Percentiles rank a stretch among this genome's conserved stretches.
phyloP scores from a whole-genome alignment of 257 asterid genomes.

The Solanum commersonii region DNA sequence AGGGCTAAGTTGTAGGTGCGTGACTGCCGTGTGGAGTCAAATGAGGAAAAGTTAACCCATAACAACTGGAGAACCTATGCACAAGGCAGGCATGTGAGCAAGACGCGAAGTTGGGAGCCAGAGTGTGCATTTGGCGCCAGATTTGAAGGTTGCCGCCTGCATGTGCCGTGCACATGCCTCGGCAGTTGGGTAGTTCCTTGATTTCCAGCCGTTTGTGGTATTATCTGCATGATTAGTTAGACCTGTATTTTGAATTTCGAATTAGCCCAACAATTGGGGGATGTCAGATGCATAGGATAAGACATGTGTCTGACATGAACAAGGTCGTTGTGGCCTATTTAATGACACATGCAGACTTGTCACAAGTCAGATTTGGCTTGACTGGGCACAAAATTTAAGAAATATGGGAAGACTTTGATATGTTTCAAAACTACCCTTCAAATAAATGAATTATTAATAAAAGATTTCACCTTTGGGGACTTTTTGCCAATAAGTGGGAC shows the following conservation, averaged over 20 bases:
- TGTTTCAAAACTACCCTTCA: background rate
- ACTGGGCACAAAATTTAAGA: background rate
- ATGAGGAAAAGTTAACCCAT: background rate
- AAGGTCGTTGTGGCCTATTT: background rate
- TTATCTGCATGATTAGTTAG: background rate
- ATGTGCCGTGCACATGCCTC: background rate
- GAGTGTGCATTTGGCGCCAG: background rate
- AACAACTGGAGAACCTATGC: background rate
- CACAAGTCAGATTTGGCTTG: background rate
- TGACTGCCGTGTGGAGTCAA: background rate
- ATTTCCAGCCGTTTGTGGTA: background rate
- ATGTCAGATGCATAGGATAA: background rate
- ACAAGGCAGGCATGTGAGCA: background rate
- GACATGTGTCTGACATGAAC: background rate
- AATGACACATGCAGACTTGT: background rate
- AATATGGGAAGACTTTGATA: background rate
- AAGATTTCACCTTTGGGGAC: background rate
- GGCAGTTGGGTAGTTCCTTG: background rate
- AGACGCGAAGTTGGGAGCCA: background rate
- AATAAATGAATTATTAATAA: background rate
- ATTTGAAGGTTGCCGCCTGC: background rate
- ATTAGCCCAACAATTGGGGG: background rate
- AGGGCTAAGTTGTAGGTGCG: background rate
- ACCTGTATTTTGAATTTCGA: background rate
- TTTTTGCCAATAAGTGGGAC: background rate